Percentiles rank a stretch among this genome's conserved stretches.
phyloP scores from a whole-genome alignment of 768 basidiomycete genomes.

The Pholiota molesta region DNA sequence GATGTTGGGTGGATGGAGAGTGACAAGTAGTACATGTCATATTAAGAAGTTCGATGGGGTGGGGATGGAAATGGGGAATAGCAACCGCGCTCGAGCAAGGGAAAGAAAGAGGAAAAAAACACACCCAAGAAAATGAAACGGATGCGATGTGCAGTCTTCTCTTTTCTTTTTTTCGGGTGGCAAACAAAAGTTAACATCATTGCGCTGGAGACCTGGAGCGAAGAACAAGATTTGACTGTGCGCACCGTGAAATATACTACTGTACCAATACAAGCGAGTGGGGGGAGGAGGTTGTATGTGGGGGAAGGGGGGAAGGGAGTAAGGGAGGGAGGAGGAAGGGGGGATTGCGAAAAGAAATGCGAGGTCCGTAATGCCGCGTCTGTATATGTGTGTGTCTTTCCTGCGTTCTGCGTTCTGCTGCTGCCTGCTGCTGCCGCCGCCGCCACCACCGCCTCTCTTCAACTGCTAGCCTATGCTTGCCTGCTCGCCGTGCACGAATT shows the following conservation, averaged over 20 bases:
- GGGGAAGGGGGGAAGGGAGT: background rate
- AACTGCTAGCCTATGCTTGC: conserved; percentile 3
- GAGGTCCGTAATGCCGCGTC: conserved; percentile 10
- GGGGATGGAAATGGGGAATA: background rate
- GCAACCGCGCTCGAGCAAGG: conserved; percentile 11
- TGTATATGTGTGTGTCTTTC: background rate
- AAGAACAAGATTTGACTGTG: conserved; percentile 27
- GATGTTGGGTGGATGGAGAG: background rate
- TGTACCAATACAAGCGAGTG: conserved; percentile 54
- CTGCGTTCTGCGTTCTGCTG: conserved; percentile 6
- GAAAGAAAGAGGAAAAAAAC: conserved; percentile 1
- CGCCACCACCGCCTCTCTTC: background rate
- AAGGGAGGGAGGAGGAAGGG: background rate
- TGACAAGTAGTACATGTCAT: conserved; percentile 10
- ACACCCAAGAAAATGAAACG: background rate
- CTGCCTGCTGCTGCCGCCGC: background rate
- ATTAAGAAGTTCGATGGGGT: conserved; percentile 6
- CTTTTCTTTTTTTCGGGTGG: background rate
- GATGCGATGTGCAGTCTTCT: background rate
- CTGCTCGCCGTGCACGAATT: conserved; percentile 1
- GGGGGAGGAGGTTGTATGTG: background rate
- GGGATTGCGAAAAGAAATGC: conserved; percentile 1
- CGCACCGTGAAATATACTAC: conserved; percentile 41
- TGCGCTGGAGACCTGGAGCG: conserved; percentile 1
- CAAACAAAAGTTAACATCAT: conserved; percentile 3